These are phyloP conservation scores for Pseudogymnoascus sp. DNA, from an alignment of 2,329 filamentous ascomycete genomes.

Conservation along the genomic window DNA sequence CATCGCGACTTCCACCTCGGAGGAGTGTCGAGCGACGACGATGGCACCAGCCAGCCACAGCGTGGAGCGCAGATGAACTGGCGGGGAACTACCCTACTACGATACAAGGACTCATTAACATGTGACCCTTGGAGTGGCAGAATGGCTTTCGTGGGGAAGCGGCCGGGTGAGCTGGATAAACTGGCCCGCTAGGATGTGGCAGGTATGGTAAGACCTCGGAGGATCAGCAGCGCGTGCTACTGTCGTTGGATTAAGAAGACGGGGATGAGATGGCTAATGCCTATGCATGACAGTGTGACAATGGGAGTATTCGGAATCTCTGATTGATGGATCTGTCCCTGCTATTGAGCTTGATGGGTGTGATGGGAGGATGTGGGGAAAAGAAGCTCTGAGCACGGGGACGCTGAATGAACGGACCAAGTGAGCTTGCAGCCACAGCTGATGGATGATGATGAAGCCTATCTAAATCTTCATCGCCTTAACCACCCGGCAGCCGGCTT, in stretches of 20 bases:
- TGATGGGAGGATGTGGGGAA: neutral
- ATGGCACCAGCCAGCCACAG: neutral
- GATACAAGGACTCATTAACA: neutral
- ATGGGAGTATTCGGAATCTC: neutral
- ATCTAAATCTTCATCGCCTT: neutral
- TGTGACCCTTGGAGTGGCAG: neutral
- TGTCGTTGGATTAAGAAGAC: neutral
- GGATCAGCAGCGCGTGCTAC: neutral
- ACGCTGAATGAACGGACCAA: neutral
- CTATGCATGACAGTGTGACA: neutral
- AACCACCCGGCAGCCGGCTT: neutral
- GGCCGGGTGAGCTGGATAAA: neutral
- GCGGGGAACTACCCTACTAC: neutral
- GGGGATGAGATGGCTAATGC: neutral
- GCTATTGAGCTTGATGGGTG: neutral
- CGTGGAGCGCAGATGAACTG: neutral
- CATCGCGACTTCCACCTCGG: neutral
- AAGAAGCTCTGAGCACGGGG: neutral
- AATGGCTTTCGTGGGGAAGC: neutral
- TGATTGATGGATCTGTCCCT: neutral
- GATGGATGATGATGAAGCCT: neutral
- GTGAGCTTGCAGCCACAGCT: neutral
- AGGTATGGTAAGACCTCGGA: neutral
- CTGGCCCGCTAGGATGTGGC: neutral
- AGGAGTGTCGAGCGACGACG: neutral